phyloP scores from a whole-genome alignment of 2,329 filamentous ascomycete species.

The Penicillium sp. region DNA sequence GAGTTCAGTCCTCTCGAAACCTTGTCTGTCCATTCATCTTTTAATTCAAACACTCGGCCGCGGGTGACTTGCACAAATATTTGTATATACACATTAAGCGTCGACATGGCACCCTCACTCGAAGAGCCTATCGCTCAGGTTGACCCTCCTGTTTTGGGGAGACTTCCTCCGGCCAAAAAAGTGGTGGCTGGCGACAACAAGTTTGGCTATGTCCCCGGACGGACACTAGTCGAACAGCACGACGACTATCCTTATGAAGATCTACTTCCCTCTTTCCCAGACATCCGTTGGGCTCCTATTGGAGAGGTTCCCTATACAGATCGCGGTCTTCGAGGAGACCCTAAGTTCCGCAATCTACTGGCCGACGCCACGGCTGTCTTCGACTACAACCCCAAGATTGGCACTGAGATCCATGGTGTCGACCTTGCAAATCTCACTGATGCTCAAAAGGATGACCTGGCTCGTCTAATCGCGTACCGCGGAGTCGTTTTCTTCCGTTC shows the following conservation, averaged over 20 bases:
- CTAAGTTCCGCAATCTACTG: constrained; percentile 54
- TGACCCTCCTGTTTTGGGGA: constrained; percentile 7
- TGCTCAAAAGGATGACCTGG: constrained; percentile 55
- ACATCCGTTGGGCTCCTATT: constrained; percentile 52
- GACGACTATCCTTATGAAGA: constrained; percentile 53
- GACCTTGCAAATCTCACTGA: constrained; percentile 52
- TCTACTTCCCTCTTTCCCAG: constrained; percentile 53
- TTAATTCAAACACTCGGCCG: background rate
- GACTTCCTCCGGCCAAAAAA: constrained; percentile 21
- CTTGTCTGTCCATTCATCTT: constrained; percentile 3
- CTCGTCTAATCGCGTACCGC: constrained; percentile 52
- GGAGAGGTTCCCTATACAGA: constrained; percentile 52
- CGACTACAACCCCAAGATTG: constrained; percentile 57
- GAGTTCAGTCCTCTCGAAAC: background rate
- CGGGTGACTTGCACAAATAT: background rate
- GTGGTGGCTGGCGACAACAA: constrained; percentile 24
- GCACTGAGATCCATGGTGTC: constrained; percentile 53
- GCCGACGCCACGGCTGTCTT: constrained; percentile 54
- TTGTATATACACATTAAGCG: constrained; percentile 3
- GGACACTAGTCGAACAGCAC: constrained; percentile 45
- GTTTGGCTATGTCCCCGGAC: constrained; percentile 50
- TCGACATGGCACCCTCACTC: constrained; percentile 33
- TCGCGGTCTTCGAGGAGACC: constrained; percentile 55
- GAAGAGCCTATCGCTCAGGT: constrained; percentile 24
- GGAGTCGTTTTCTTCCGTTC: constrained; percentile 59